Conservation (phyloP, 805 yeast genomes). For the Lachancea sp. region DNA sequence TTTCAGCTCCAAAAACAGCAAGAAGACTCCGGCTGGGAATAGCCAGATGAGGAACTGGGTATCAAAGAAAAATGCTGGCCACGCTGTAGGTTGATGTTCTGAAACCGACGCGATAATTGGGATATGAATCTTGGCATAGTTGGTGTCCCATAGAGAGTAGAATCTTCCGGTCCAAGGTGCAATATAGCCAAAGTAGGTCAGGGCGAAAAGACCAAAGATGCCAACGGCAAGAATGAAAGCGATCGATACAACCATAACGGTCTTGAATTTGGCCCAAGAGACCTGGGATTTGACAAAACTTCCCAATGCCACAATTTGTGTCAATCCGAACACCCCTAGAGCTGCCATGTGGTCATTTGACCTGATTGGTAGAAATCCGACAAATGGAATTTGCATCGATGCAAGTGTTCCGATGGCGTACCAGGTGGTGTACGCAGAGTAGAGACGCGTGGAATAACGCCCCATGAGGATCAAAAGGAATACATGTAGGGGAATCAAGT, state of each 20-base stretch:
- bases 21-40: conserved; percentile 95
- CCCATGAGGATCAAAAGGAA: conserved; percentile 91
- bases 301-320: conserved; percentile 85
- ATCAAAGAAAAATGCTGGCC: conserved; percentile 98
- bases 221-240: conserved; percentile 54
- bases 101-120: conserved; percentile 98
- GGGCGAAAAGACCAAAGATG: conserved; percentile 59
- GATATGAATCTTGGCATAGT: conserved; percentile 94
- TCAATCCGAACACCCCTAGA: conserved; percentile 90
- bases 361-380: conserved; percentile 92
- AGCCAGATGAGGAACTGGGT: conserved; percentile 90
- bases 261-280: conserved; percentile 64
- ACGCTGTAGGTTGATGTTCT: conserved; percentile 99
- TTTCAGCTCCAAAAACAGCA: conserved; percentile 80
- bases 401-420: conserved; percentile 95
- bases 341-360: conserved; percentile 99
- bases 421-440: conserved; percentile 94
- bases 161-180: conserved; percentile 99
- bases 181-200: conserved; percentile 86
- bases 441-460: conserved; percentile 73
- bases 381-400: conserved; percentile 99
- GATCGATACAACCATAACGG: conserved; percentile 57
- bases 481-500: conserved; percentile 91
- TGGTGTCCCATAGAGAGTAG: conserved; percentile 97
- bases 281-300: conserved; percentile 71